Evolutionary conservation across 1,284 basidiomycete genomes (phyloP).

Genomic region (Rhizoctonia solani): DNA sequence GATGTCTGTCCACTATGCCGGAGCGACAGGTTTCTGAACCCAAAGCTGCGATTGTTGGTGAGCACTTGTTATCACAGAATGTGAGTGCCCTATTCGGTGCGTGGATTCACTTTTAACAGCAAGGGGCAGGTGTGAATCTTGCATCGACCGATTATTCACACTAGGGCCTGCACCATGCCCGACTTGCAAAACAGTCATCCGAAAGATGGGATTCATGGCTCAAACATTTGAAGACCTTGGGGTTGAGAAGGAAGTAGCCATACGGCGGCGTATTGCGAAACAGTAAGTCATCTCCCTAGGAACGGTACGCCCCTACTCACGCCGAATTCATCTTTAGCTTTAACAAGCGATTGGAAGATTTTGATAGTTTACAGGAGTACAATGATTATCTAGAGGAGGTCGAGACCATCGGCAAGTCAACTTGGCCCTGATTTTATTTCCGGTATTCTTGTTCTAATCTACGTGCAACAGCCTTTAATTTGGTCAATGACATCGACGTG

Average conservation of each 20-base stretch:
- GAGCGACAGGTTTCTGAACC: conserved; percentile 94
- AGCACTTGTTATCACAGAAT: conserved; percentile 99
- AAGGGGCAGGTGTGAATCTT: conserved; percentile 85
- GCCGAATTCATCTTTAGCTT: conserved; percentile 60
- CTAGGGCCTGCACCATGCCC: conserved; percentile 97
- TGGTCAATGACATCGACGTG: conserved; percentile 91
- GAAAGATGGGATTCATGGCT: conserved; percentile 92
- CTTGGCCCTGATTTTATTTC: not conserved
- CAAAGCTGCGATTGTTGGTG: conserved; percentile 90
- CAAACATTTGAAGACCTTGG: conserved; percentile 97
- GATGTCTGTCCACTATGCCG: conserved; percentile 98
- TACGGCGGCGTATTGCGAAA: conserved; percentile 84
- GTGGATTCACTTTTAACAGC: conserved; percentile 13
- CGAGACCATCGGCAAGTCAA: conserved; percentile 84
- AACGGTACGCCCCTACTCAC: not conserved
- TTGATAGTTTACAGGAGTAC: conserved; percentile 78
- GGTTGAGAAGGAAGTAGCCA: conserved; percentile 95
- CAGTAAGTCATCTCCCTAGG: conserved; percentile 55
- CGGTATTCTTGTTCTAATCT: conserved; percentile 4
- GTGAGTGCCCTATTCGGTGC: conserved; percentile 51
- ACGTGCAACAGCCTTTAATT: conserved; percentile 77
- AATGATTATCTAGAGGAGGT: conserved; percentile 97
- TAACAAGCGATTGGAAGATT: conserved; percentile 92
- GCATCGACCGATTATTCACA: conserved; percentile 95
- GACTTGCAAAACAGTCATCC: conserved; percentile 84